Conservation (phyloP, 768 basidiomycete genomes). For the Hygrophorus pudorinus region DNA sequence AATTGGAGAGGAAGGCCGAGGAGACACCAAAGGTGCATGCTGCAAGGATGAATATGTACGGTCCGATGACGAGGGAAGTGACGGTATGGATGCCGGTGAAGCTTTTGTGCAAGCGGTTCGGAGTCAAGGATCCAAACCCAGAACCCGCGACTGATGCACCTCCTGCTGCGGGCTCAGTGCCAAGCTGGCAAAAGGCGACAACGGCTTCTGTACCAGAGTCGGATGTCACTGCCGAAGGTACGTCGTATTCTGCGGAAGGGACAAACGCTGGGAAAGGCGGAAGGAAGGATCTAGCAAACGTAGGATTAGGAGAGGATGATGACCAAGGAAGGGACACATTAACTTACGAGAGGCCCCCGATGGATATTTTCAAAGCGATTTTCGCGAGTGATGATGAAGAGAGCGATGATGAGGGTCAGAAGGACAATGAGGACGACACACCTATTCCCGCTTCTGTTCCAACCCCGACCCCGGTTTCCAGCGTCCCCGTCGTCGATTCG, state of each 20-base stretch:
- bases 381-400: slow-evolving; percentile 94
- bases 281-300: slow-evolving; percentile 62
- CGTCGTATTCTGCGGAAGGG: slow-evolving; percentile 7
- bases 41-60: slow-evolving; percentile 83
- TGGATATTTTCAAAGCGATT: slow-evolving; percentile 96
- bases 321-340: slow-evolving; percentile 80
- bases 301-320: slow-evolving; percentile 90
- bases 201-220: slow-evolving; percentile 1
- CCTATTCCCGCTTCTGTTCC: slow-evolving; percentile 1
- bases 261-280: slow-evolving; percentile 11
- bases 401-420: slow-evolving; percentile 54
- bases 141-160: slow-evolving; percentile 24
- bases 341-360: slow-evolving; percentile 78
- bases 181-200: slow-evolving; percentile 11
- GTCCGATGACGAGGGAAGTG: slow-evolving; percentile 70
- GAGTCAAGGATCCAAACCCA: slow-evolving; percentile 77
- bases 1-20: slow-evolving; percentile 40
- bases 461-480: not conserved
- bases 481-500: not conserved
- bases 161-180: slow-evolving; percentile 9
- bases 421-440: slow-evolving; percentile 15
- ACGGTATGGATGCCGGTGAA: slow-evolving; percentile 72
- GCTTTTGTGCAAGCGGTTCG: slow-evolving; percentile 88
- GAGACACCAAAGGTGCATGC: slow-evolving; percentile 75
- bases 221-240: slow-evolving; percentile 8